Percentiles rank a stretch among this genome's conserved stretches.
These are phyloP conservation scores for Murraya paniculata DNA, from an alignment of 345 rosid species.

Conservation along the genomic window DNA sequence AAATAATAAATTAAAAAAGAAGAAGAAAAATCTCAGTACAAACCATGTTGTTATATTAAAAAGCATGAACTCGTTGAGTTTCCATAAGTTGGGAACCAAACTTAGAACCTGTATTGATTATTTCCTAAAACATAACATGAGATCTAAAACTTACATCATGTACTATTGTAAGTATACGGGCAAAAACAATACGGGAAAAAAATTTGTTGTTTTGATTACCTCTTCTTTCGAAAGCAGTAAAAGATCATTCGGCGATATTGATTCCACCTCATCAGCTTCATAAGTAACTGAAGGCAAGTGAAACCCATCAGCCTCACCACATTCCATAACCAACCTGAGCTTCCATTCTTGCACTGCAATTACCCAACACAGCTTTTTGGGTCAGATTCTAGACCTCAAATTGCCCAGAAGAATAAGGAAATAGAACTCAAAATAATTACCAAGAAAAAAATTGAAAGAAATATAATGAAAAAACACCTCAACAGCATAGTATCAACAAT, in stretches of 20 bases:
- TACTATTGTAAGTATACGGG: background rate
- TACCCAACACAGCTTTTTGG: background rate
- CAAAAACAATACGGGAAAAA: conserved; percentile 1
- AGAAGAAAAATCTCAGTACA: background rate
- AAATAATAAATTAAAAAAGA: background rate
- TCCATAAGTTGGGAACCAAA: background rate
- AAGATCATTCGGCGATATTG: conserved; percentile 73
- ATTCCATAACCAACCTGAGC: conserved; percentile 68
- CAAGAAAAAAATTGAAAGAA: background rate
- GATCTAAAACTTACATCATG: background rate
- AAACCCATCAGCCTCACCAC: conserved; percentile 75
- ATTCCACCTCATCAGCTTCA: conserved; percentile 48
- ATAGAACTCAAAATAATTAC: background rate
- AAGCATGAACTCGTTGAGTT: background rate
- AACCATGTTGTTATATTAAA: background rate
- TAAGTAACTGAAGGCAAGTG: conserved; percentile 57
- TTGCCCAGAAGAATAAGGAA: background rate
- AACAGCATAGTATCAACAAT: background rate
- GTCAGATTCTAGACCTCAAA: background rate
- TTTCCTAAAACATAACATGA: background rate
- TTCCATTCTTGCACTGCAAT: conserved; percentile 55
- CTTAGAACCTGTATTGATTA: background rate
- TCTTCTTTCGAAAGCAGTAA: conserved; percentile 71
- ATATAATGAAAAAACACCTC: background rate
- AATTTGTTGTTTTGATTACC: conserved; percentile 33